These are phyloP conservation scores for Tuber calosporum DNA, from an alignment of 495 filamentous ascomycete species.

Conservation along the genomic window DNA sequence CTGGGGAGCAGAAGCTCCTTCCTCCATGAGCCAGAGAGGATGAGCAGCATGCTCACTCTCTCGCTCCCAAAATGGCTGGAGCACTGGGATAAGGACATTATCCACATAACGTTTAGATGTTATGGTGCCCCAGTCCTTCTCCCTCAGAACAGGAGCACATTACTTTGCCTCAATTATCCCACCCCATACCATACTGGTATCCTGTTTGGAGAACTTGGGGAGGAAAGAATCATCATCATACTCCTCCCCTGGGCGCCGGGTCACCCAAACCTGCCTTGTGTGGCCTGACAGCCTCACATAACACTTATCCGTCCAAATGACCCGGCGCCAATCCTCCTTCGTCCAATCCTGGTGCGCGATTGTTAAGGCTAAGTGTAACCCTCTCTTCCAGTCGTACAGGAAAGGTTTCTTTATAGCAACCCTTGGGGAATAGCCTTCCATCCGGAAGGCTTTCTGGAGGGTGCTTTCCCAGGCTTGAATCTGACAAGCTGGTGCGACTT, in stretches of 20 bases:
- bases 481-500: not conserved
- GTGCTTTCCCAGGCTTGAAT: not conserved
- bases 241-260: too few relatives aligned
- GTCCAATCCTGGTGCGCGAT: not conserved
- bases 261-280: not conserved
- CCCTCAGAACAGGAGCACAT: not conserved
- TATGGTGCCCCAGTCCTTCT: constrained; percentile 11
- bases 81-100: constrained; percentile 11
- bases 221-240: constrained; percentile 8
- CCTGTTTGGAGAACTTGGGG: not conserved
- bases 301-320: constrained; percentile 16
- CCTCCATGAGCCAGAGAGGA: constrained; percentile 20
- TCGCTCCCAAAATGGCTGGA: constrained; percentile 21
- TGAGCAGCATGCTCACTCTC: not conserved
- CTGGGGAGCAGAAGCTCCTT: not conserved
- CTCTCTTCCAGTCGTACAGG: not conserved
- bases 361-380: not conserved
- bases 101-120: constrained; percentile 11
- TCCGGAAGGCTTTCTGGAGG: not conserved
- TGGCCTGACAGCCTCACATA: constrained; percentile 9
- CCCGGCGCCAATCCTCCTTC: too few relatives aligned
- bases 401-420: not conserved
- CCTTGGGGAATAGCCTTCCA: not conserved
- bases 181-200: not conserved
- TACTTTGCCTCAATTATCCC: constrained; percentile 4